phyloP scores from a whole-genome alignment of 1,139 yeast genomes.

The Geotrichum reessii region DNA sequence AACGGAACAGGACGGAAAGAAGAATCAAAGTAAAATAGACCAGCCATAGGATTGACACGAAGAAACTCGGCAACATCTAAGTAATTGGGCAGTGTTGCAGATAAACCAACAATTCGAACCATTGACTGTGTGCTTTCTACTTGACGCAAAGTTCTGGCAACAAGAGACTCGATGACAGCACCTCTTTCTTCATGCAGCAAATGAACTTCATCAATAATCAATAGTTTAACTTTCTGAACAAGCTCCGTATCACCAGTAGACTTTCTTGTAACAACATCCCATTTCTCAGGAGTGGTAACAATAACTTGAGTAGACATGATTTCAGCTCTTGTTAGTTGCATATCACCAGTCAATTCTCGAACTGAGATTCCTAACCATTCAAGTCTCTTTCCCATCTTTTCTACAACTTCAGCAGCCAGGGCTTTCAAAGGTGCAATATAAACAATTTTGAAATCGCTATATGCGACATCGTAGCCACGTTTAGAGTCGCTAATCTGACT shows the following conservation, averaged over 20 bases:
- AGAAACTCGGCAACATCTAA: constrained; percentile 93
- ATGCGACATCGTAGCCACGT: constrained; percentile 57
- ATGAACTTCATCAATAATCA: constrained; percentile 95
- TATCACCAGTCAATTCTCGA: constrained; percentile 91
- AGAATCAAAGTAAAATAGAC: constrained; percentile 91
- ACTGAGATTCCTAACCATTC: constrained; percentile 83
- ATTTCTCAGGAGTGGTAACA: constrained; percentile 96
- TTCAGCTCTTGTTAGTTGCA: constrained; percentile 84
- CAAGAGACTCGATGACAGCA: constrained; percentile 91
- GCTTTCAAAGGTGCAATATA: constrained; percentile 97
- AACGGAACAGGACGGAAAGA: constrained; percentile 92
- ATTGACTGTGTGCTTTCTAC: constrained; percentile 90
- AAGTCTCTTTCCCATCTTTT: constrained; percentile 71
- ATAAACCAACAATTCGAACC: constrained; percentile 93
- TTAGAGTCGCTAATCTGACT: constrained; percentile 45
- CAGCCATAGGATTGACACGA: constrained; percentile 82
- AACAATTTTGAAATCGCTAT: constrained; percentile 80
- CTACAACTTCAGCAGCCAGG: constrained; percentile 94
- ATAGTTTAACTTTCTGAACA: constrained; percentile 73
- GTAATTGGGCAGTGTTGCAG: constrained; percentile 93
- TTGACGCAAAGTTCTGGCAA: constrained; percentile 90
- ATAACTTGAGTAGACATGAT: constrained; percentile 81
- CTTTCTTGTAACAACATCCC: constrained; percentile 98
- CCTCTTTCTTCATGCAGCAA: constrained; percentile 96
- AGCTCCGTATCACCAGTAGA: constrained; percentile 79